Percentiles rank a stretch among this genome's conserved stretches.
phyloP scores from a whole-genome alignment of 1,284 basidiomycete species.

The Coniophora puteana region DNA sequence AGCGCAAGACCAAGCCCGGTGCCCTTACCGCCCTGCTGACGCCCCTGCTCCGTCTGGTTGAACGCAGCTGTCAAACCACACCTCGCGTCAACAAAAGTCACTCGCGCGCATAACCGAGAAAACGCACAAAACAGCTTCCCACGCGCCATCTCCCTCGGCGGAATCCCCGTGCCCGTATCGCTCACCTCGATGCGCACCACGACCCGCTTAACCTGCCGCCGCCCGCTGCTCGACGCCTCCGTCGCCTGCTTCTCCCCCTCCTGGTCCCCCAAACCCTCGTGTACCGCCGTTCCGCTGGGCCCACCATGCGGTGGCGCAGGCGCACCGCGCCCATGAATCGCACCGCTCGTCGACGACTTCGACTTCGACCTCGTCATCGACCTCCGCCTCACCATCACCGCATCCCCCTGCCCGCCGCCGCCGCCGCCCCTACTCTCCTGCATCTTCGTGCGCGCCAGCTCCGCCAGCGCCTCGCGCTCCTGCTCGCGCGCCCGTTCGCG shows the following conservation, averaged over 20 bases:
- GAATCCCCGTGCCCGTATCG: slow-evolving; percentile 81
- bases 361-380: too few relatives aligned
- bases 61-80: slow-evolving; percentile 49
- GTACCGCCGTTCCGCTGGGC: too few relatives aligned
- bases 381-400: too few relatives aligned
- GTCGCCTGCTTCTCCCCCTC: not conserved
- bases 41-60: slow-evolving; percentile 78
- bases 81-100: not conserved
- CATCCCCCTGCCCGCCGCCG: too few relatives aligned
- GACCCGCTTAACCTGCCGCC: slow-evolving; percentile 50
- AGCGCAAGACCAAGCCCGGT: slow-evolving; percentile 86
- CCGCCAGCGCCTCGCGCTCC: too few relatives aligned
- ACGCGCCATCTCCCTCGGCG: slow-evolving; percentile 66
- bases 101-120: not conserved
- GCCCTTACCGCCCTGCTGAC: slow-evolving; percentile 85
- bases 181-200: slow-evolving; percentile 79
- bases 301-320: too few relatives aligned
- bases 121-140: slow-evolving; percentile 73
- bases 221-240: slow-evolving; percentile 14
- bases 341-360: too few relatives aligned
- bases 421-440: too few relatives aligned
- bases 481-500: not conserved
- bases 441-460: too few relatives aligned
- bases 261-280: slow-evolving; percentile 4
- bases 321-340: too few relatives aligned